Conservation (phyloP, 306 rosid genomes). For the Erythrophleum fordii region DNA sequence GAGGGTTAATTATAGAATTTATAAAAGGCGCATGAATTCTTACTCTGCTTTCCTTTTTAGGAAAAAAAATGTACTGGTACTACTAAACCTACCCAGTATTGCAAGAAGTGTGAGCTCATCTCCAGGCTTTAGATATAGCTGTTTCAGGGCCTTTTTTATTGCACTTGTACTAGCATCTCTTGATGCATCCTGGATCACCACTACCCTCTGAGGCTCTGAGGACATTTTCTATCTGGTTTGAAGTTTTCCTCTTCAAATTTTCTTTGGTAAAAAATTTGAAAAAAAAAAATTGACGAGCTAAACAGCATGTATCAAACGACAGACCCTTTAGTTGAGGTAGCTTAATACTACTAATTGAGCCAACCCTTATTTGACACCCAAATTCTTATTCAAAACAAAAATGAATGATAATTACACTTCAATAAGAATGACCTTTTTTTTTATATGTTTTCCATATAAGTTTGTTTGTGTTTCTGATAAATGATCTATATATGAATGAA, state of each 20-base stretch:
- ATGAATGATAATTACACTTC: not conserved
- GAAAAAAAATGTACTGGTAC: conserved; percentile 69
- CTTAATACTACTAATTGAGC: too few relatives aligned
- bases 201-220: conserved; percentile 49
- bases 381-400: not conserved
- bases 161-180: conserved; percentile 59
- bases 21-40: too few relatives aligned
- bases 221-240: conserved; percentile 28
- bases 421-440: not conserved
- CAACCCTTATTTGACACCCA: not conserved
- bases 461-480: not conserved
- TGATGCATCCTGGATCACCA: conserved; percentile 81
- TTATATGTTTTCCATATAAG: not conserved
- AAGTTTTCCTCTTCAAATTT: not conserved
- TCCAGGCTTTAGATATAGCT: conserved; percentile 54
- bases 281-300: too few relatives aligned
- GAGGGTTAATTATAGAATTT: too few relatives aligned
- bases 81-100: conserved; percentile 73
- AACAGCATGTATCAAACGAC: too few relatives aligned
- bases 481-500: conserved; percentile 28
- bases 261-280: too few relatives aligned
- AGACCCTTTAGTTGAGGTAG: too few relatives aligned
- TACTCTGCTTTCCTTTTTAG: not conserved
- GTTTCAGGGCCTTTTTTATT: conserved; percentile 49
- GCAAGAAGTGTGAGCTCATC: conserved; percentile 67